A percentile compares a stretch with the other conserved stretches of the same genome.
These are phyloP conservation scores for Nymphaea colorata DNA, from an alignment of 164 flowering plant species.

Conservation along the genomic window DNA sequence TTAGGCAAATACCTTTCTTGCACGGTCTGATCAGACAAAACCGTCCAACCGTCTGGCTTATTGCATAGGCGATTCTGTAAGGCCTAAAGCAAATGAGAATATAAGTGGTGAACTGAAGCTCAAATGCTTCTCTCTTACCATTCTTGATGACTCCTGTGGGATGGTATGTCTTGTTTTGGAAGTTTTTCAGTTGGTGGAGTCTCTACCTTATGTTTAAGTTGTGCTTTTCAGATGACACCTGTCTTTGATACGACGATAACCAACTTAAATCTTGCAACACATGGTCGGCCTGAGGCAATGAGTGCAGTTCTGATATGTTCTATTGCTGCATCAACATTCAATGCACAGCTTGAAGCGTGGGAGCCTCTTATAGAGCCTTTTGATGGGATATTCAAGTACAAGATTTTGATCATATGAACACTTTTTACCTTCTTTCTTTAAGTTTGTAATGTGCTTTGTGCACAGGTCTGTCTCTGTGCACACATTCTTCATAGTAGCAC, in stretches of 20 bases:
- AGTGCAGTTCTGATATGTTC: slow-evolving; percentile 89
- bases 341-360: slow-evolving; percentile 87
- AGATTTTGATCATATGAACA: background rate
- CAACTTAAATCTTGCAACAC: slow-evolving; percentile 88
- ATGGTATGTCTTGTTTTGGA: slow-evolving; percentile 40
- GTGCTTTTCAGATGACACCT: slow-evolving; percentile 74
- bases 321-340: slow-evolving; percentile 96
- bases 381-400: slow-evolving; percentile 96
- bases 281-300: slow-evolving; percentile 81
- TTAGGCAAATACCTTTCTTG: slow-evolving; percentile 94
- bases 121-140: slow-evolving; percentile 64
- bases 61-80: slow-evolving; percentile 63
- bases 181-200: background rate
- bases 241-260: slow-evolving; percentile 75
- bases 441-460: too few species aligned
- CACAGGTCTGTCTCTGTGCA: too few species aligned
- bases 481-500: too few species aligned
- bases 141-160: slow-evolving; percentile 84
- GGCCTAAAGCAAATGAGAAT: slow-evolving; percentile 79
- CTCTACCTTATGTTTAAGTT: background rate
- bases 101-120: slow-evolving; percentile 84
- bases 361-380: slow-evolving; percentile 98
- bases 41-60: slow-evolving; percentile 83
- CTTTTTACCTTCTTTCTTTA: background rate
- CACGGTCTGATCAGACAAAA: slow-evolving; percentile 72